A percentile compares a stretch with the other conserved stretches of the same genome.
Conservation (phyloP, 73 alveolate species). For the Stentor coeruleus region DNA sequence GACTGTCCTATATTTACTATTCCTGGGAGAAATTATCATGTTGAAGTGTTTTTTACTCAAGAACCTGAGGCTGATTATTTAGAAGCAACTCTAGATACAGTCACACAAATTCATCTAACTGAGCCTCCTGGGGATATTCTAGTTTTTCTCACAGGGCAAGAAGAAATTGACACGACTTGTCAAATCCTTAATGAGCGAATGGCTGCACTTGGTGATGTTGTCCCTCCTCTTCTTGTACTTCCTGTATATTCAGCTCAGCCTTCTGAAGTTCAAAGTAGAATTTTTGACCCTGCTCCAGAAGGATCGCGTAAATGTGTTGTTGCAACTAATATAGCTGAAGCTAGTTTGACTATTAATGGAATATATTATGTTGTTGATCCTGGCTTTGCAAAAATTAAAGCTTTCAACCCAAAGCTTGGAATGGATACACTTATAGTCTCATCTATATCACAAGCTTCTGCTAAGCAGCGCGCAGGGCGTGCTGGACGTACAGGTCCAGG, state of each 20-base stretch:
- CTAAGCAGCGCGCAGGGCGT: slow-evolving; percentile 98
- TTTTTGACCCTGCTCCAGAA: slow-evolving; percentile 97
- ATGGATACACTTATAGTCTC: slow-evolving; percentile 94
- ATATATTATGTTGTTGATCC: slow-evolving; percentile 99
- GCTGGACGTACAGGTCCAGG: slow-evolving; percentile 99
- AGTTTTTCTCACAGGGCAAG: slow-evolving; percentile 99
- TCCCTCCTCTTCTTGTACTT: slow-evolving; percentile 92
- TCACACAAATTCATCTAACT: slow-evolving; percentile 85
- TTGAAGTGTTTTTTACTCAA: slow-evolving; percentile 90
- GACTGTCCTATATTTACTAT: slow-evolving; percentile 99
- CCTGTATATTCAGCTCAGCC: slow-evolving; percentile 99
- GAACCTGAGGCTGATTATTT: slow-evolving; percentile 99
- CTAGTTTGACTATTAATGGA: slow-evolving; percentile 96
- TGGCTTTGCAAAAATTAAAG: slow-evolving; percentile 97
- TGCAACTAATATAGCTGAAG: slow-evolving; percentile 99
- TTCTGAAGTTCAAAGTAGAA: slow-evolving; percentile 91
- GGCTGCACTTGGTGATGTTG: slow-evolving; percentile 89
- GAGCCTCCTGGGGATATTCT: slow-evolving; percentile 94
- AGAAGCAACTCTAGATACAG: slow-evolving; percentile 97
- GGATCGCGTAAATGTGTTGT: slow-evolving; percentile 97
- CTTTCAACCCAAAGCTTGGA: slow-evolving; percentile 97
- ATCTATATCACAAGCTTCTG: slow-evolving; percentile 94
- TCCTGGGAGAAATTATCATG: slow-evolving; percentile 98
- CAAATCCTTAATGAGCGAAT: slow-evolving; percentile 93
- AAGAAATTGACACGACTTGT: slow-evolving; percentile 99